These are phyloP conservation scores for Persicaria tinctoria DNA, from an alignment of 148 eudicot genomes.

Conservation along the genomic window DNA sequence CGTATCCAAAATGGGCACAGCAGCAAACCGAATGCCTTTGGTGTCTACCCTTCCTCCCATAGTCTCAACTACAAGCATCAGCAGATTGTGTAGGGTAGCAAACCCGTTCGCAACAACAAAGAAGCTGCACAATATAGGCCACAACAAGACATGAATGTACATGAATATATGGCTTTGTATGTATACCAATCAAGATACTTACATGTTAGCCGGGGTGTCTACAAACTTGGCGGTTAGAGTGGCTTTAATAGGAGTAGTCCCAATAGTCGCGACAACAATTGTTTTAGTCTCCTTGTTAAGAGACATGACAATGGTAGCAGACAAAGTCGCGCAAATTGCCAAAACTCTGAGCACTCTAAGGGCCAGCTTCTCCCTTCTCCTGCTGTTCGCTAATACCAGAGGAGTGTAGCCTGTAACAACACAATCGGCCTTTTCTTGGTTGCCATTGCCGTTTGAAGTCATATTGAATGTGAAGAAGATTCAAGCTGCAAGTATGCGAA, in stretches of 20 bases:
- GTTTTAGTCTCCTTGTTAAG: conserved; percentile 65
- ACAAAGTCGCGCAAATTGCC: conserved; percentile 43
- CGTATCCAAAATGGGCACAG: conserved; percentile 56
- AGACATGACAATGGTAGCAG: conserved; percentile 72
- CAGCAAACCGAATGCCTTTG: conserved; percentile 36
- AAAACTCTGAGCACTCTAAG: conserved; percentile 39
- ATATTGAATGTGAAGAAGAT: background rate
- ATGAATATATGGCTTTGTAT: background rate
- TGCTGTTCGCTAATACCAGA: background rate
- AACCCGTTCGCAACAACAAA: conserved; percentile 67
- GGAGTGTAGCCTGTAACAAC: conserved; percentile 17
- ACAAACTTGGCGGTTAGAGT: conserved; percentile 73
- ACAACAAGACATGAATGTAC: background rate
- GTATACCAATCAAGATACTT: conserved; percentile 15
- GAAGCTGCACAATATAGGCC: conserved; percentile 36
- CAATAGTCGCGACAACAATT: conserved; percentile 69
- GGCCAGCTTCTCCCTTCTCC: conserved; percentile 11
- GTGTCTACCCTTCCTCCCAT: conserved; percentile 34
- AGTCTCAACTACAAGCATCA: conserved; percentile 32
- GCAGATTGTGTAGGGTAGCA: conserved; percentile 53
- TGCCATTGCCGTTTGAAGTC: background rate
- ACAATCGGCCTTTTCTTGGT: conserved; percentile 13
- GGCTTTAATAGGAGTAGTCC: conserved; percentile 55
- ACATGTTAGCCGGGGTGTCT: conserved; percentile 75
- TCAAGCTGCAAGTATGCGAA: background rate